Percentiles rank a stretch among this genome's conserved stretches.
These are phyloP conservation scores for Boletus vermiculosoides DNA, from an alignment of 768 basidiomycete species.

Conservation along the genomic window DNA sequence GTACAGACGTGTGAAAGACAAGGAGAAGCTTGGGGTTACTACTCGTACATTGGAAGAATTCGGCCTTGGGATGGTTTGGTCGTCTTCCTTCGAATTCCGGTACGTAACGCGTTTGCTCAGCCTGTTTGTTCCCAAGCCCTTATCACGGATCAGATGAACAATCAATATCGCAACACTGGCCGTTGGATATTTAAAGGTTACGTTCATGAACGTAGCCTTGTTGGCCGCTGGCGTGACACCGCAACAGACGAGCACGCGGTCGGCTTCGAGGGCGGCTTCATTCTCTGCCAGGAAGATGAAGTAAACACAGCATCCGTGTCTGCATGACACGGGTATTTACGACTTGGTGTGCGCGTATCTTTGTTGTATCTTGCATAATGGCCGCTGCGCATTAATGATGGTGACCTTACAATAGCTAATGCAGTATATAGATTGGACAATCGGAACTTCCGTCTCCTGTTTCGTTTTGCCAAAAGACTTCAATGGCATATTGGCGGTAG, in stretches of 20 bases:
- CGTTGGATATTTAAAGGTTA: conserved; percentile 55
- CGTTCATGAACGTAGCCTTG: conserved; percentile 47
- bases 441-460: not conserved
- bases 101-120: conserved; percentile 26
- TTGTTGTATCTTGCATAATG: conserved; percentile 14
- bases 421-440: not conserved
- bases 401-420: conserved; percentile 14
- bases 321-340: conserved; percentile 21
- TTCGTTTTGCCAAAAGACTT: not conserved
- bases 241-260: conserved; percentile 36
- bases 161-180: conserved; percentile 33
- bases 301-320: conserved; percentile 13
- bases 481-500: not conserved
- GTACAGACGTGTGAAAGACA: conserved; percentile 42
- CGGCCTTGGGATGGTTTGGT: conserved; percentile 52
- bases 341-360: conserved; percentile 10
- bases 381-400: conserved; percentile 14
- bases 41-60: conserved; percentile 46
- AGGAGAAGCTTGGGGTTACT: conserved; percentile 51
- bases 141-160: conserved; percentile 34
- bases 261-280: conserved; percentile 54
- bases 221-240: conserved; percentile 56
- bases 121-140: conserved; percentile 3
- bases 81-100: conserved; percentile 45
- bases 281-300: conserved; percentile 38